Conservation (phyloP, 805 yeast species). For the Teunomyces lycoperdinae region DNA sequence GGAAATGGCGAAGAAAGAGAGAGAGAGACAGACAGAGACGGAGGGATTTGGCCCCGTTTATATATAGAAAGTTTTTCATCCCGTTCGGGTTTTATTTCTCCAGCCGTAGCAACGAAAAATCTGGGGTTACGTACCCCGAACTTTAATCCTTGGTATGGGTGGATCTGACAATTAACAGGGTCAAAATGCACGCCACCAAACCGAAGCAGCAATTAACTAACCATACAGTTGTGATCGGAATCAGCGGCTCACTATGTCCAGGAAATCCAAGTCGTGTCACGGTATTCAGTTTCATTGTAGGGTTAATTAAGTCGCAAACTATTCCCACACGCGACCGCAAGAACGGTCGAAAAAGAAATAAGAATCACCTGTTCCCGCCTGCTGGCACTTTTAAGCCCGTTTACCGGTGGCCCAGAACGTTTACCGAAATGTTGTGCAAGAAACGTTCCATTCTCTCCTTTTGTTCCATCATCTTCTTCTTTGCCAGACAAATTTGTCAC, state of each 20-base stretch:
- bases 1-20: too few species aligned
- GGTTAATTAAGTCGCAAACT: too few species aligned
- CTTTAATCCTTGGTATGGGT: background rate
- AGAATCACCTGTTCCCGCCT: background rate
- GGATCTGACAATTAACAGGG: background rate
- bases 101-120: slow-evolving; percentile 1
- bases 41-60: background rate
- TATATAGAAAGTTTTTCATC: background rate
- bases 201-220: background rate
- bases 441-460: too few species aligned
- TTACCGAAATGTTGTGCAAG: too few species aligned
- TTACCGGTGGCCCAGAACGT: too few species aligned
- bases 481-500: background rate
- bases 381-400: too few species aligned
- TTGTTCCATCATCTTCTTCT: too few species aligned
- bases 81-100: background rate
- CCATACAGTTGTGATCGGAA: too few species aligned
- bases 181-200: background rate
- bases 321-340: background rate
- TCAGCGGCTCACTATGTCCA: too few species aligned
- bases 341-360: background rate
- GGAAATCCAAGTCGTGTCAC: too few species aligned
- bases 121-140: slow-evolving; percentile 2
- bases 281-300: too few species aligned
- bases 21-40: too few species aligned